A percentile compares a stretch with the other conserved stretches of the same genome.
These are phyloP conservation scores for Chlorella sp. DNA, from an alignment of 139 green algal genomes.

Conservation along the genomic window DNA sequence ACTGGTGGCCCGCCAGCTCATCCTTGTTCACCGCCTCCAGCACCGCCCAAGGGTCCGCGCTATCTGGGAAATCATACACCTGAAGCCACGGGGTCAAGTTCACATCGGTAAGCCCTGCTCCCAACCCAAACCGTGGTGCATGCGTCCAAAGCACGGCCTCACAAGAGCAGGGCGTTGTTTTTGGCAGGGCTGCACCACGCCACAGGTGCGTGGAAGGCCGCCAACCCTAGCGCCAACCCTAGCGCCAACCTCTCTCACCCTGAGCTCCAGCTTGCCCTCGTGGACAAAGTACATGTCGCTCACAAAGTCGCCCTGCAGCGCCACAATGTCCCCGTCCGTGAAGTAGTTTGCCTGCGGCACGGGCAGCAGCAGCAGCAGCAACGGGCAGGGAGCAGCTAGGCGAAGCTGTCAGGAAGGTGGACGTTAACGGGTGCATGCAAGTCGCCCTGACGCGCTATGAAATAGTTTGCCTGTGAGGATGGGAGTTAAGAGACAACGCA, in stretches of 20 bases:
- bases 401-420: too few relatives aligned
- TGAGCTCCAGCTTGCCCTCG: constrained; percentile 15
- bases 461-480: neutral
- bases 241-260: neutral
- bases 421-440: too few relatives aligned
- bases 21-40: constrained; percentile 31
- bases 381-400: too few relatives aligned
- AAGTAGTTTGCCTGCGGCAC: constrained; percentile 1
- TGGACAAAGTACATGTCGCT: constrained; percentile 12
- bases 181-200: too few relatives aligned
- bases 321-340: constrained; percentile 11
- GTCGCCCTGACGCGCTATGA: neutral
- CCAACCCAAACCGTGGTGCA: neutral
- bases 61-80: constrained; percentile 24
- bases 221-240: too few relatives aligned
- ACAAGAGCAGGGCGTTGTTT: neutral
- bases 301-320: constrained; percentile 18
- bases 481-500: neutral
- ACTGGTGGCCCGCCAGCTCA: constrained; percentile 19
- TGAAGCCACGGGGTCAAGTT: too few relatives aligned
- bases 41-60: constrained; percentile 18
- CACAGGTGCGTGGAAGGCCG: too few relatives aligned
- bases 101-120: too few relatives aligned
- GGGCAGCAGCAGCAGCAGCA: neutral
- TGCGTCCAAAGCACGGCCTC: neutral